Evolutionary conservation across 1,284 basidiomycete species (phyloP).

Genomic region (Bjerkandera adusta): DNA sequence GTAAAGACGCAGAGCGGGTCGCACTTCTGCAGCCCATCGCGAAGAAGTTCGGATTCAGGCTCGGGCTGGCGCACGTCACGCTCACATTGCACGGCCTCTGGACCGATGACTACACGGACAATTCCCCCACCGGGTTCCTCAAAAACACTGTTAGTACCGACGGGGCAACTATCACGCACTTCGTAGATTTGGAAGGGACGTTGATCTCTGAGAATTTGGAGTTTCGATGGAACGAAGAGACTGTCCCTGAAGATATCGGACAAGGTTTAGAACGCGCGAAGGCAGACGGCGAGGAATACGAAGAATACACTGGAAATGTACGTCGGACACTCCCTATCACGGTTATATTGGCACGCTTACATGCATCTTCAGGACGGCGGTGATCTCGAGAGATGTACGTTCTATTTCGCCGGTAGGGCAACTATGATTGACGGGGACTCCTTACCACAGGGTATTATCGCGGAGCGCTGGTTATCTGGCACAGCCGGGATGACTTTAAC

Average conservation of each 20-base stretch:
- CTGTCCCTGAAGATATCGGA: conserved; percentile 32
- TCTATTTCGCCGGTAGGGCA: conserved; percentile 17
- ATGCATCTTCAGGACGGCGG: conserved; percentile 13
- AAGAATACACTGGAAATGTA: conserved; percentile 43
- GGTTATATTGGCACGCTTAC: background rate
- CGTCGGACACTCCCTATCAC: conserved; percentile 18
- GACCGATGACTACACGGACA: conserved; percentile 27
- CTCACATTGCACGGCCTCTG: conserved; percentile 34
- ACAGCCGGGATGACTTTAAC: background rate
- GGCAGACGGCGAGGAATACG: conserved; percentile 12
- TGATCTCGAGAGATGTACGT: conserved; percentile 26
- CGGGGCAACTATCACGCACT: conserved; percentile 10
- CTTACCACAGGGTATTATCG: background rate
- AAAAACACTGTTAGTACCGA: conserved; percentile 36
- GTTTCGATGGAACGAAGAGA: conserved; percentile 26
- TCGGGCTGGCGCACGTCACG: conserved; percentile 30
- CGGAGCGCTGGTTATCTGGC: conserved; percentile 6
- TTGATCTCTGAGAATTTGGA: conserved; percentile 13
- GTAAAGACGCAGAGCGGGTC: conserved; percentile 21
- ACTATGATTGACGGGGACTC: background rate
- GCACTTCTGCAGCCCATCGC: conserved; percentile 18
- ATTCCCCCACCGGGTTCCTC: conserved; percentile 20
- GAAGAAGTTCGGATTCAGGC: conserved; percentile 17
- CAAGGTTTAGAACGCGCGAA: conserved; percentile 32
- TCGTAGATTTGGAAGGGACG: conserved; percentile 38